A percentile compares a stretch with the other conserved stretches of the same genome.
phyloP scores from a whole-genome alignment of 768 basidiomycete genomes.

The Aureoboletus auriporus region DNA sequence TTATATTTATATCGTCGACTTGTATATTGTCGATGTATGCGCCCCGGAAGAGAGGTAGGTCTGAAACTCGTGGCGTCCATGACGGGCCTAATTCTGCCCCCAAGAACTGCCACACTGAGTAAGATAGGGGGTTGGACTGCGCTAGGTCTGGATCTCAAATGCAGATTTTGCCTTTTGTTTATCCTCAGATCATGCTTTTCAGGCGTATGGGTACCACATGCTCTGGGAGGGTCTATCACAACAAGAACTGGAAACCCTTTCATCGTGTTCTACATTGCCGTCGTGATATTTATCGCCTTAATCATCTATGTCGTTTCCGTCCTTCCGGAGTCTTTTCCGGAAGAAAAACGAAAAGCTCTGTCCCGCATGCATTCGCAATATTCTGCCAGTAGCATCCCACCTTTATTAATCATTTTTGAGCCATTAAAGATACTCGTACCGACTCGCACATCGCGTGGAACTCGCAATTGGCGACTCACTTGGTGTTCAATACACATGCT shows the following conservation, averaged over 20 bases:
- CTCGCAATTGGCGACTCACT: slow-evolving; percentile 27
- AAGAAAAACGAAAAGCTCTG: slow-evolving; percentile 20
- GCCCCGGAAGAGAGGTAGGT: slow-evolving; percentile 21
- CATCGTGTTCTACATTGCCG: slow-evolving; percentile 20
- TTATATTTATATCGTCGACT: slow-evolving; percentile 19
- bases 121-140: slow-evolving; percentile 26
- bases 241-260: slow-evolving; percentile 19
- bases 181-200: not conserved
- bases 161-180: not conserved
- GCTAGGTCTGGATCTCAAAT: slow-evolving; percentile 18
- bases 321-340: slow-evolving; percentile 30
- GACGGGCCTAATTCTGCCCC: slow-evolving; percentile 2
- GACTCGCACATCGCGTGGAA: slow-evolving; percentile 10
- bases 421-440: slow-evolving; percentile 24
- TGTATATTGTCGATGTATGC: slow-evolving; percentile 27
- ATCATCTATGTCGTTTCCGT: slow-evolving; percentile 22
- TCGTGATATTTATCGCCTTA: slow-evolving; percentile 6
- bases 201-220: slow-evolving; percentile 27
- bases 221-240: slow-evolving; percentile 29
- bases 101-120: slow-evolving; percentile 26
- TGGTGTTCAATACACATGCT: slow-evolving; percentile 27
- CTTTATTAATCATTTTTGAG: slow-evolving; percentile 13
- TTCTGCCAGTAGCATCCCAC: not conserved
- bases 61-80: not conserved
- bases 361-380: slow-evolving; percentile 3